Percentiles rank a stretch among this genome's conserved stretches.
Evolutionary conservation across 1,284 basidiomycete species (phyloP).

Genomic region (Phaffia rhodozyma): DNA sequence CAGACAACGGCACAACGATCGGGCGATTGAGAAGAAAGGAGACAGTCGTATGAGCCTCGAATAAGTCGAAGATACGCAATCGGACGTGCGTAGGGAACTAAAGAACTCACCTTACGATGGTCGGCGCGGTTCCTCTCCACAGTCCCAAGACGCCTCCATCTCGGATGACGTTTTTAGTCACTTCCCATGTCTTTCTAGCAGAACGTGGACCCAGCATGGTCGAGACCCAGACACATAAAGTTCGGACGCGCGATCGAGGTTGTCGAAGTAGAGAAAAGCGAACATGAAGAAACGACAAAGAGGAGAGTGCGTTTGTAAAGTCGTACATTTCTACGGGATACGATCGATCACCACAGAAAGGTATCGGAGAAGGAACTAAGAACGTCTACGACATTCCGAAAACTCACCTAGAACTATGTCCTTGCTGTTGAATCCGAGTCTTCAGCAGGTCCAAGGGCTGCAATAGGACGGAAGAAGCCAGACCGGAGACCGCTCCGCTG

Average conservation of each 20-base stretch:
- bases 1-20: neutral
- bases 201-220: too few relatives aligned
- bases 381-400: neutral
- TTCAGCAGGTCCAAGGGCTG: slow-evolving; percentile 64
- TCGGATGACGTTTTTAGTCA: slow-evolving; percentile 30
- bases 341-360: neutral
- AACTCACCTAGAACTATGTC: slow-evolving; percentile 19
- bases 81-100: neutral
- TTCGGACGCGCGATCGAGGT: neutral
- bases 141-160: slow-evolving; percentile 37
- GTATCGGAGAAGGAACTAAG: neutral
- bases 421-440: slow-evolving; percentile 70
- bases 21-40: neutral
- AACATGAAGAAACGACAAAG: neutral
- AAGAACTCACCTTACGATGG: slow-evolving; percentile 51
- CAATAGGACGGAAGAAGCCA: slow-evolving; percentile 32
- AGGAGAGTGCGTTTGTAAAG: neutral
- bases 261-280: neutral
- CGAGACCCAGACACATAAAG: too few relatives aligned
- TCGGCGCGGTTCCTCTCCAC: slow-evolving; percentile 74
- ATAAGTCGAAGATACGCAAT: neutral
- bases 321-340: neutral
- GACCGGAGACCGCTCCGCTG: slow-evolving; percentile 33
- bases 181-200: slow-evolving; percentile 12
- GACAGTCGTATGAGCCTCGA: slow-evolving; percentile 23